Evolutionary conservation across 192 early-diverging fungal species (phyloP).

Genomic region (Entomortierella lignicola): DNA sequence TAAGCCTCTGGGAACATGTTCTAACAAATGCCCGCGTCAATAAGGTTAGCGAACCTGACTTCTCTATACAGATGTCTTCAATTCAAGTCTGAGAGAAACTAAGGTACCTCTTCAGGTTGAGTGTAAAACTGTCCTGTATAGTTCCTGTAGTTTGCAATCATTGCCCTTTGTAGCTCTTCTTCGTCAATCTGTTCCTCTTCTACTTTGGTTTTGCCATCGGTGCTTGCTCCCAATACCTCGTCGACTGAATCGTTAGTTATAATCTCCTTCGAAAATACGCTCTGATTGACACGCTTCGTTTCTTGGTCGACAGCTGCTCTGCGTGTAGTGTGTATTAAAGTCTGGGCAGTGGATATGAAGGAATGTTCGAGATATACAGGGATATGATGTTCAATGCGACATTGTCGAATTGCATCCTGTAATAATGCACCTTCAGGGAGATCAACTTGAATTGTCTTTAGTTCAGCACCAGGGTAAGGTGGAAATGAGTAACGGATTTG

Average conservation of each 20-base stretch:
- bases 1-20: slow-evolving; percentile 69
- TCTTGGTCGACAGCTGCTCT: slow-evolving; percentile 23
- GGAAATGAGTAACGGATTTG: slow-evolving; percentile 37
- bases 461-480: slow-evolving; percentile 44
- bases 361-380: slow-evolving; percentile 61
- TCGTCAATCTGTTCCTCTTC: slow-evolving; percentile 5
- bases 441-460: slow-evolving; percentile 29
- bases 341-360: slow-evolving; percentile 56
- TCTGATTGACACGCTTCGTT: slow-evolving; percentile 16
- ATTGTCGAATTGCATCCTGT: slow-evolving; percentile 55
- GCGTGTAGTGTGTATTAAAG: slow-evolving; percentile 50
- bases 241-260: background rate
- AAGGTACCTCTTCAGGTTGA: slow-evolving; percentile 57
- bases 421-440: slow-evolving; percentile 57
- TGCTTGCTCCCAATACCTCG: background rate
- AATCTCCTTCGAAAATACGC: background rate
- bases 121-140: slow-evolving; percentile 60
- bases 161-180: slow-evolving; percentile 28
- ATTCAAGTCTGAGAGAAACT: no score
- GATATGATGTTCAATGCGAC: slow-evolving; percentile 54
- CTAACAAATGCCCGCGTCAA: slow-evolving; percentile 25
- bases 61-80: no score
- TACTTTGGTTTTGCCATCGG: background rate
- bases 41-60: no score
- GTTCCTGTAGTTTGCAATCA: slow-evolving; percentile 53